Base-by-base conservation (phyloP, 805 yeast species). In the Wickerhamomyces kurtzmanii region DNA sequence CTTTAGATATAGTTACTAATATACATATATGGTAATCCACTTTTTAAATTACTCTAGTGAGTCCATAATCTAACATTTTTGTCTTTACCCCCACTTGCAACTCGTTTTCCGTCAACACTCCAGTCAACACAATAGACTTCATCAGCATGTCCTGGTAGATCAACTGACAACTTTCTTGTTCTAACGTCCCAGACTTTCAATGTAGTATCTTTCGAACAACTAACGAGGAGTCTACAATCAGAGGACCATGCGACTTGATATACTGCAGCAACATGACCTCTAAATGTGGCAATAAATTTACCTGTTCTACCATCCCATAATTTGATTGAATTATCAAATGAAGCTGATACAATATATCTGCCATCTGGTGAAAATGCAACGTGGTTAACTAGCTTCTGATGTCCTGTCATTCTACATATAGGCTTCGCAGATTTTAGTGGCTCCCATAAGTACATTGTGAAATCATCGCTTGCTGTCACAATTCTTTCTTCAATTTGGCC, bases 171-270 rank as follows among this genome's bases (percentile, higher is more conserved):
- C 49, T 89, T 89, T 38, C 79, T 68, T 4, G 95, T 82, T 45
- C 82, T 71, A 14, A 89, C 75, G 48, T 89, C 96, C 97, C 97
- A 89, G 3, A 89, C 94, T 53, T 89, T 89, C 47, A 89, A 65
- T 1, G 97, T 89, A 2, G 97, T 87, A 53, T 89, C 97, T 50
- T 89, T 89, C 10, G 96, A 86, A 53, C 95, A 82, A 47, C 94
- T 81, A 8, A 86, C 98, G 31, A 91, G 60, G 20, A 89, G 59
- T 42, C 98, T 65, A 53, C 89, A 82, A 48, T 91, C 98, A 1
- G 95, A 78, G 4, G 96, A 85, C 98, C 98, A 91, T 0, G 97
- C 84, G 5, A 94, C 85, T 56, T 89, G 96, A 53, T 91, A 91
- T 0, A 91, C 98, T 3, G 97, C 85, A 0, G 96, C 96, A 33